Base-by-base conservation (phyloP, 2,329 filamentous ascomycete genomes). In the Knoxdaviesia capensis region DNA sequence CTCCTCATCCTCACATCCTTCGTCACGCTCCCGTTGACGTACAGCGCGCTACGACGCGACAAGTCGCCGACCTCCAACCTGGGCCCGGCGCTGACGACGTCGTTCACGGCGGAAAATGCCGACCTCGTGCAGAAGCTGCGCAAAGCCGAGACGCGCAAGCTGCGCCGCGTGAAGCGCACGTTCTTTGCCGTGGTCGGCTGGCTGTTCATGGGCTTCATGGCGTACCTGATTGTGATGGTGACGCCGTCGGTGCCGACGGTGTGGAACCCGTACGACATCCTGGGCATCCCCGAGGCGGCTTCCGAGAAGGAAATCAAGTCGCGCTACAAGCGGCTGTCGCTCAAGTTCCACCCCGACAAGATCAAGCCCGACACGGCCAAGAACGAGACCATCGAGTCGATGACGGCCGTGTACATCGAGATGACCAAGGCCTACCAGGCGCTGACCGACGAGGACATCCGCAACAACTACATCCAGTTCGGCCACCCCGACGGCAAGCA, bases 401-500 rank as follows among this genome's bases (percentile, higher is more conserved):
- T 96, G 52, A 98, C 90, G 60, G 71, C 87, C 46, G 71, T 78
- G 57, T 98, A 90, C 64, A 86, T 96, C 44, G 87, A 96, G 55
- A 74, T 96, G 52, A 90, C 85, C 51, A 98, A 98, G 65, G 90
- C 90, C 6, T 98, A 94, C 71, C 94, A 98, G 62, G 81, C 90
- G 4, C 72, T 98, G 40, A 98, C 92, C 5, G 90, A 98, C 55
- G 92, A 98, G 62, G 90, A 96, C 36, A 73, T 96, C 46, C 82
- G 90, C 54, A 93, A 93, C 63, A 98, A 98, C 65, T 98, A 83
- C 60, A 77, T 94, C 42, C 82, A 93, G 59, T 98, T 81, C 54
- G 90, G 90, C 43, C 86, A 98, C 59, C 90, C 90, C 6, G 90
- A 98, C 57, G 90, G 90, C 56, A 96, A 94, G 69, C 90, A 98